Percentiles rank a stretch among this genome's conserved stretches.
Evolutionary conservation across 1,284 basidiomycete species (phyloP).

Genomic region (Grifola frondosa): DNA sequence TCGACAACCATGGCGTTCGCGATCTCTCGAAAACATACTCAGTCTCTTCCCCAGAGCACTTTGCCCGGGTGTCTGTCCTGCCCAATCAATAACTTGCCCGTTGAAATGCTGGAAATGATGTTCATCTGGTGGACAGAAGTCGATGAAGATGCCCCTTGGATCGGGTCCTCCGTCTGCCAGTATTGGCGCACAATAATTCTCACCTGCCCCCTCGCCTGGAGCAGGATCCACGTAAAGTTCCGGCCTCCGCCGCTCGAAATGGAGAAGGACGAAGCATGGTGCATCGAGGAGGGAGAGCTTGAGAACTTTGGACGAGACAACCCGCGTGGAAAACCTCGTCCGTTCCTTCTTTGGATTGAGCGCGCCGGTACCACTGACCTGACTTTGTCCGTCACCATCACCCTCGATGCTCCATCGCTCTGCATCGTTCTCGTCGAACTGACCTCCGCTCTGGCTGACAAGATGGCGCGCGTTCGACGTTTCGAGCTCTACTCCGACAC

Average conservation of each 20-base stretch:
- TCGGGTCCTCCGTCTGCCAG: constrained; percentile 12
- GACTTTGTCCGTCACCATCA: background rate
- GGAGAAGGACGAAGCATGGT: constrained; percentile 7
- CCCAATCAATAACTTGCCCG: constrained; percentile 5
- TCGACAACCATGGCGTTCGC: no score
- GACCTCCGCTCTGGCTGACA: background rate
- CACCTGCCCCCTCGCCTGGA: constrained; percentile 12
- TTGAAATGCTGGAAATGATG: constrained; percentile 8
- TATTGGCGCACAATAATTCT: constrained; percentile 17
- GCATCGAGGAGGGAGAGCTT: constrained; percentile 11
- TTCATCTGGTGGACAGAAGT: constrained; percentile 10
- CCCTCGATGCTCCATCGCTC: background rate
- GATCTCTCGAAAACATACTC: no score
- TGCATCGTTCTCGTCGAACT: background rate
- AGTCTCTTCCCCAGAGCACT: no score
- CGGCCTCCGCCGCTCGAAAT: background rate
- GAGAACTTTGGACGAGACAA: background rate
- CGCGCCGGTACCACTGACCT: constrained; percentile 2
- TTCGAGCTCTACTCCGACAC: no score
- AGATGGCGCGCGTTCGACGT: no score
- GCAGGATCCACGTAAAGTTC: constrained; percentile 2
- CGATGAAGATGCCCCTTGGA: constrained; percentile 18
- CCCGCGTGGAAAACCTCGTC: constrained; percentile 8
- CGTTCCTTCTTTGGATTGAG: constrained; percentile 8
- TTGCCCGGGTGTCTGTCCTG: no score